phyloP scores from a whole-genome alignment of 108 stramenopile species.

The Cylindrotheca fusiformis region DNA sequence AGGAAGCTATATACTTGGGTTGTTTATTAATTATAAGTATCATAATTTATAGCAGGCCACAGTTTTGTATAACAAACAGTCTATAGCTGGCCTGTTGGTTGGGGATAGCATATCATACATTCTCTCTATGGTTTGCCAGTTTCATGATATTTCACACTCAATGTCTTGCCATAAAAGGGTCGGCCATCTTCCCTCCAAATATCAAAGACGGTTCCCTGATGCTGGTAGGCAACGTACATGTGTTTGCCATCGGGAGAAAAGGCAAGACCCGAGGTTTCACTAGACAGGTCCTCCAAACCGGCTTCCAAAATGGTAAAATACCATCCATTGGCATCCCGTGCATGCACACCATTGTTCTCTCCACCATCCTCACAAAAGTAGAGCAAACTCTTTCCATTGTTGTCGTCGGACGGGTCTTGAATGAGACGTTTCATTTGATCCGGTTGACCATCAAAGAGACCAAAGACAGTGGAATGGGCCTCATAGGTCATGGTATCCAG shows the following conservation, averaged over 20 bases:
- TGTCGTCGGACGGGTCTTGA: neutral
- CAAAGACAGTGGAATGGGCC: conserved; percentile 24
- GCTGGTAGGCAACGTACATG: conserved; percentile 49
- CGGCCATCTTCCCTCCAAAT: conserved; percentile 40
- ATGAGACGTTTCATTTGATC: conserved; percentile 52
- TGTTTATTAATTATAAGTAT: too few species aligned
- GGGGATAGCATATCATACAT: too few species aligned
- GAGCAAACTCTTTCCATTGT: conserved; percentile 27
- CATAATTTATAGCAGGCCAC: too few species aligned
- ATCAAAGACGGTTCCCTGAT: conserved; percentile 36
- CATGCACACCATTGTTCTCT: conserved; percentile 48
- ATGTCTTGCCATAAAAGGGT: conserved; percentile 20
- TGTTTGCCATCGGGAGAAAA: conserved; percentile 58
- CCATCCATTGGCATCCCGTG: conserved; percentile 29
- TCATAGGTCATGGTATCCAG: conserved; percentile 35
- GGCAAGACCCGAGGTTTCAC: conserved; percentile 70
- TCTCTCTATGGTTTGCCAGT: too few species aligned
- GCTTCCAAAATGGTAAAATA: conserved; percentile 40
- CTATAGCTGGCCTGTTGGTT: too few species aligned
- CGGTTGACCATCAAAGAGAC: conserved; percentile 48
- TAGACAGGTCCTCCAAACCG: conserved; percentile 32
- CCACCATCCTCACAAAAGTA: conserved; percentile 66
- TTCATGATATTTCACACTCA: conserved; percentile 42
- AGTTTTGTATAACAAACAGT: too few species aligned
- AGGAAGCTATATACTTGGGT: too few species aligned